A percentile compares a stretch with the other conserved stretches of the same genome.
These are phyloP conservation scores for Dendrocalamus latiflorus DNA, from an alignment of 202 grass and related monocot genomes.

Conservation along the genomic window DNA sequence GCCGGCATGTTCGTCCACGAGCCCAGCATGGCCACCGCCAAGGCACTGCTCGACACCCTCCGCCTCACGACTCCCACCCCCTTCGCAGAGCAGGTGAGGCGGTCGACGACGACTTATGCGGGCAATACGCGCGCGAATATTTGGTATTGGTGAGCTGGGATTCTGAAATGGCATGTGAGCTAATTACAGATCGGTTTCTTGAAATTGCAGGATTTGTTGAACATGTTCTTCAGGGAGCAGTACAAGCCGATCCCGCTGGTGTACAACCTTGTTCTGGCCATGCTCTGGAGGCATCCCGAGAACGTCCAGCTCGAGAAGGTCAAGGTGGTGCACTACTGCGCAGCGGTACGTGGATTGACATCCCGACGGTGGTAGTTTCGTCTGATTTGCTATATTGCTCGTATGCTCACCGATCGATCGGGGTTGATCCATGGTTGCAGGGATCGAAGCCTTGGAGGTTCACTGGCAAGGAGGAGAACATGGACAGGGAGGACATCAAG, in stretches of 20 bases:
- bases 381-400: background rate
- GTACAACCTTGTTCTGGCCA: constrained; percentile 87
- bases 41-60: constrained; percentile 51
- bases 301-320: constrained; percentile 86
- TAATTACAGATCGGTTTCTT: background rate
- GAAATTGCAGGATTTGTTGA: constrained; percentile 65
- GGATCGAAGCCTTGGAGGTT: constrained; percentile 97
- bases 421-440: background rate
- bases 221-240: constrained; percentile 86
- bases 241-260: constrained; percentile 74
- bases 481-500: constrained; percentile 89
- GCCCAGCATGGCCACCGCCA: constrained; percentile 68
- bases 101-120: background rate
- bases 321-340: constrained; percentile 95
- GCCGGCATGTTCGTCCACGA: constrained; percentile 94
- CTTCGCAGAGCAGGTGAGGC: constrained; percentile 70
- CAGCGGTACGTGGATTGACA: constrained; percentile 43
- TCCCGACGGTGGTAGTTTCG: no score
- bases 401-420: background rate
- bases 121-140: background rate
- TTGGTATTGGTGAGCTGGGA: background rate
- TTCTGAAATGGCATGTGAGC: background rate
- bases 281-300: constrained; percentile 96
- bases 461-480: constrained; percentile 84
- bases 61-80: constrained; percentile 52